Percentiles rank a stretch among this genome's conserved stretches.
phyloP scores from a whole-genome alignment of 2,329 filamentous ascomycete genomes.

The Bipolaris oryzae region DNA sequence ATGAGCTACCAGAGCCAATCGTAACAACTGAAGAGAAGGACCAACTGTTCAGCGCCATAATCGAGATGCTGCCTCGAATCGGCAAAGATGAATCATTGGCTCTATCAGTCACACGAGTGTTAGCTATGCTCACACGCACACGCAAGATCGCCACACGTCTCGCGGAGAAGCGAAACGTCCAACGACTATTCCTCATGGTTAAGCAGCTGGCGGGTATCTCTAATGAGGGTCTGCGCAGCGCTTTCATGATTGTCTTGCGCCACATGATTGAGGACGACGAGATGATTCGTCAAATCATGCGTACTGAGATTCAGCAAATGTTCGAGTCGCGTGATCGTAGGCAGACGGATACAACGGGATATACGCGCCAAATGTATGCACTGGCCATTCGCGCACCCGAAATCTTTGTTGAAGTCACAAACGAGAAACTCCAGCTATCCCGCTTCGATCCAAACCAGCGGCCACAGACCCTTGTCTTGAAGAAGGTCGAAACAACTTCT shows the following conservation, averaged over 20 bases:
- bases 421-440: conserved; percentile 78
- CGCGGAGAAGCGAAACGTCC: conserved; percentile 86
- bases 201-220: conserved; percentile 85
- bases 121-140: conserved; percentile 85
- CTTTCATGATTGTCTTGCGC: conserved; percentile 84
- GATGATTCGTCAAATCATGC: conserved; percentile 89
- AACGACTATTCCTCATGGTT: conserved; percentile 91
- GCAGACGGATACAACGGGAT: conserved; percentile 70
- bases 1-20: conserved; percentile 65
- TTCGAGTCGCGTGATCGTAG: conserved; percentile 65
- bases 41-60: conserved; percentile 75
- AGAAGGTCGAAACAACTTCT: conserved; percentile 51
- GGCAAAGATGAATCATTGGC: conserved; percentile 87
- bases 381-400: conserved; percentile 81
- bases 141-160: conserved; percentile 75
- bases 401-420: conserved; percentile 84
- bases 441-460: conserved; percentile 64
- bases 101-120: conserved; percentile 78
- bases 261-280: conserved; percentile 95
- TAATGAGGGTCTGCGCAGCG: conserved; percentile 73
- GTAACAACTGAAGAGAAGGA: conserved; percentile 69
- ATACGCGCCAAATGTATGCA: conserved; percentile 77
- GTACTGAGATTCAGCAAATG: conserved; percentile 80
- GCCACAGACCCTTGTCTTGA: conserved; percentile 60
- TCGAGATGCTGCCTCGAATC: conserved; percentile 82